These are phyloP conservation scores for Jatropha podagrica DNA, from an alignment of 441 rosid genomes.

Conservation along the genomic window DNA sequence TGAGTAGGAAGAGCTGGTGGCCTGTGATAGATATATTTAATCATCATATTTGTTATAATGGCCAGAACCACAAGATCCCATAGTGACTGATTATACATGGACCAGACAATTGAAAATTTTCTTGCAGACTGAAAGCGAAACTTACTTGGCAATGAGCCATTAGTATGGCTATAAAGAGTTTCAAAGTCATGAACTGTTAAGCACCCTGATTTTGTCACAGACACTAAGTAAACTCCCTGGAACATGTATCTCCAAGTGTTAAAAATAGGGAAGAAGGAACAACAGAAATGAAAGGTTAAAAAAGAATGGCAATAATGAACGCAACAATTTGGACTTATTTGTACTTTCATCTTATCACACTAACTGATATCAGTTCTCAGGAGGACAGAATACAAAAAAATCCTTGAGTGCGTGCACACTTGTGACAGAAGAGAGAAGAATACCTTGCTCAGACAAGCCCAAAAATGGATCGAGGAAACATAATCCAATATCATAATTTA, in stretches of 20 bases:
- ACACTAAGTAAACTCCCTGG: conserved; percentile 82
- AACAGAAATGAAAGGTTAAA: not conserved
- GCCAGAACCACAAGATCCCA: not conserved
- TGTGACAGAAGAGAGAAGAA: not conserved
- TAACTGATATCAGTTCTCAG: not conserved
- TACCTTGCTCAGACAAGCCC: not conserved
- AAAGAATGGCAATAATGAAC: not conserved
- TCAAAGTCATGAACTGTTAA: conserved; percentile 88
- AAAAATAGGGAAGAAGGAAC: not conserved
- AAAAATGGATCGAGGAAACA: too few relatives aligned
- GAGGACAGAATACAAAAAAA: not conserved
- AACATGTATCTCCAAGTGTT: conserved; percentile 8
- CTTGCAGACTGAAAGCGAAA: conserved; percentile 10
- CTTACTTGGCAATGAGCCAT: conserved; percentile 37
- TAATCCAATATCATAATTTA: too few relatives aligned
- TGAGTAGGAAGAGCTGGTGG: not conserved
- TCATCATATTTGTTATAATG: not conserved
- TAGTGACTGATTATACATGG: not conserved
- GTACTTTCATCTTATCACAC: not conserved
- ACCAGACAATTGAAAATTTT: not conserved
- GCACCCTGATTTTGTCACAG: conserved; percentile 84
- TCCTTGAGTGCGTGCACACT: not conserved
- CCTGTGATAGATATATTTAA: not conserved
- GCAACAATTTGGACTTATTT: too few relatives aligned
- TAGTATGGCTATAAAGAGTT: conserved; percentile 59